Evolutionary conservation across 2,329 filamentous ascomycete species (phyloP), one percentile per base, ranked within the genome.

Genomic region (Xylariaceae sp.): DNA sequence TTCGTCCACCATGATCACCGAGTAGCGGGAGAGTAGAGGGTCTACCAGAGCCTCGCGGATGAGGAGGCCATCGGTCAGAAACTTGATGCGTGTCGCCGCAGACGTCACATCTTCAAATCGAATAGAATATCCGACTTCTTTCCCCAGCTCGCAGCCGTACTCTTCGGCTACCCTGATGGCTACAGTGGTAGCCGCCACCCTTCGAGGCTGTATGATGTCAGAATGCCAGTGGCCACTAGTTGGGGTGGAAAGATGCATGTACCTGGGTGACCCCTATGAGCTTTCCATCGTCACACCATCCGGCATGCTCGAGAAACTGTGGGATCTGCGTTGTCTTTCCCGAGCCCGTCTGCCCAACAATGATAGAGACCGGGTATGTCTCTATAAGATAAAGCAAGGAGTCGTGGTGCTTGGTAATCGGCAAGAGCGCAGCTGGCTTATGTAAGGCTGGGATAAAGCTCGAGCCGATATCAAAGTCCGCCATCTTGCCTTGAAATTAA

Each of bases 301-400:
- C 90, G 55, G 84, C 86, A 52, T 85, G 73, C 41, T 94, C 82
- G 9, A 97, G 74, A 54, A 85, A 97, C 53, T 96, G 90, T 1
- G 92, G 92, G 30, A 97, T 83, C 59, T 97, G 92, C 0, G 92
- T 97, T 1, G 89, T 95, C 65, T 97, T 97, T 29, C 90, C 89
- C 16, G 86, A 94, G 3, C 92, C 92, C 1, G 92, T 97, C 59
- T 96, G 88, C 7, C 90, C 92, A 38, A 97, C 81, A 9, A 97
- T 79, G 35, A 97, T 87, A 0, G 86, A 90, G 41, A 97, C 83
- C 0, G 85, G 83, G 48, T 79, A 78, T 6, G 78, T 88, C 60
- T 97, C 90, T 42, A 96, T 76, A 11, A 89, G 73, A 63, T 95
- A 97, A 2, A 96, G 74, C 2, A 98, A 69, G 38, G 73, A 79